These are phyloP conservation scores for Fusarium sacchari DNA, from an alignment of 2,329 filamentous ascomycete genomes.

Conservation along the genomic window DNA sequence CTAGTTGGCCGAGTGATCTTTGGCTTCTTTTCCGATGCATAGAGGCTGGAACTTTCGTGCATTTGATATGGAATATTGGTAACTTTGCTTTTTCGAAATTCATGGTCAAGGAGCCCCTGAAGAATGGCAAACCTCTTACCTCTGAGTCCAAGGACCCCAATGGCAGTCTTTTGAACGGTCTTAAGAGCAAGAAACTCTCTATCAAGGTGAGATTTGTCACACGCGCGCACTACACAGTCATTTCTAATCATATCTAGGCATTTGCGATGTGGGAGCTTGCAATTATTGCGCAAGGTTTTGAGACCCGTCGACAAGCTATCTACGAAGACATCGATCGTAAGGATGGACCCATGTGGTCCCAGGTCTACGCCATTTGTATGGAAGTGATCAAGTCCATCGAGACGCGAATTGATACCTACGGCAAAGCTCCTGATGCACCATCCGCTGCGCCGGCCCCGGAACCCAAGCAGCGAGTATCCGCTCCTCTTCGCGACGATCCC, in stretches of 20 bases:
- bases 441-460: conserved; percentile 45
- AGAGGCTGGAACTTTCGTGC: conserved; percentile 72
- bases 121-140: conserved; percentile 85
- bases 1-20: conserved; percentile 66
- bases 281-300: conserved; percentile 79
- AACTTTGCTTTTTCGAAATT: conserved; percentile 84
- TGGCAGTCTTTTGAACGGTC: conserved; percentile 83
- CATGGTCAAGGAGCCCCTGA: conserved; percentile 82
- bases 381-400: conserved; percentile 75
- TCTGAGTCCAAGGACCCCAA: conserved; percentile 90
- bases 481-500: conserved; percentile 56
- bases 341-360: conserved; percentile 82
- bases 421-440: conserved; percentile 54
- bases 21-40: conserved; percentile 66
- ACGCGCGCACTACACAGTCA: background rate
- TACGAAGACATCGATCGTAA: conserved; percentile 88
- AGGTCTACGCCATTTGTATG: conserved; percentile 77
- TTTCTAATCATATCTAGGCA: conserved; percentile 57
- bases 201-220: conserved; percentile 65
- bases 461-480: conserved; percentile 50
- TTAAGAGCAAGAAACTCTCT: conserved; percentile 84
- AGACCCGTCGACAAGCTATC: conserved; percentile 80
- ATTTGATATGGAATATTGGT: conserved; percentile 78
- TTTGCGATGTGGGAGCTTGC: conserved; percentile 94
- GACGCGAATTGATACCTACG: conserved; percentile 71